phyloP scores from a whole-genome alignment of 2,329 filamentous ascomycete genomes.

The Lasiodiplodia citricola region DNA sequence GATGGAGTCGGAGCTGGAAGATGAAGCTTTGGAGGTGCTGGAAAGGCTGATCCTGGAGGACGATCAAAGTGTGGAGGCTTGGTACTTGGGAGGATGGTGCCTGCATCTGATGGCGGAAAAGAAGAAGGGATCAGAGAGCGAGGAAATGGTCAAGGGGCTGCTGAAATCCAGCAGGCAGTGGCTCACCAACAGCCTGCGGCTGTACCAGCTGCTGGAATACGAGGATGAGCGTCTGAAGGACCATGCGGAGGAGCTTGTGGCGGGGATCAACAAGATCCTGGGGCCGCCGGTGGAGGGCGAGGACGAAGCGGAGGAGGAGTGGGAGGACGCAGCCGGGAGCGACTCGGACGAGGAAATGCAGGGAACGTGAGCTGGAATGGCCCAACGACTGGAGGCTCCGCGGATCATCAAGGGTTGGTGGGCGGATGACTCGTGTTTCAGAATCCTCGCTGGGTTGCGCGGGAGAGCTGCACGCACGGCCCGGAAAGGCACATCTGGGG shows the following conservation, averaged over 20 bases:
- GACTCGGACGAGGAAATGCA: slow-evolving; percentile 45
- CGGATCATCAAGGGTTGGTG: not conserved
- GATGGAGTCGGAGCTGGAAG: slow-evolving; percentile 87
- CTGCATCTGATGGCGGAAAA: slow-evolving; percentile 79
- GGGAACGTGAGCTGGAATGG: slow-evolving; percentile 38
- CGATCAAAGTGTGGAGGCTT: slow-evolving; percentile 91
- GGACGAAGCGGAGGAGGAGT: slow-evolving; percentile 48
- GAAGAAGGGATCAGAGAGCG: slow-evolving; percentile 53
- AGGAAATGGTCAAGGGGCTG: slow-evolving; percentile 61
- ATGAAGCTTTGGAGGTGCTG: slow-evolving; percentile 82
- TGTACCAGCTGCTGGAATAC: slow-evolving; percentile 82
- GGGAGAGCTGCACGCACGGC: slow-evolving; percentile 24
- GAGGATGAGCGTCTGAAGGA: slow-evolving; percentile 80
- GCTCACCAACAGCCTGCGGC: slow-evolving; percentile 78
- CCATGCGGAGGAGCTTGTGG: slow-evolving; percentile 74
- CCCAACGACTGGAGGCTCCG: not conserved
- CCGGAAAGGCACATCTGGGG: slow-evolving; percentile 3
- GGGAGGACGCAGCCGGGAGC: slow-evolving; percentile 44
- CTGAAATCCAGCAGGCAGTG: slow-evolving; percentile 80
- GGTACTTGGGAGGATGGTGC: slow-evolving; percentile 97
- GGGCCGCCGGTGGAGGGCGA: slow-evolving; percentile 50
- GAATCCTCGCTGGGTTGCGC: slow-evolving; percentile 7
- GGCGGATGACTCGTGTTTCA: slow-evolving; percentile 20
- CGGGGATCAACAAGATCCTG: slow-evolving; percentile 50
- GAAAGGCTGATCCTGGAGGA: slow-evolving; percentile 86